Conservation (phyloP, 2,329 filamentous ascomycete species). For the Aspergillus arachidicola region DNA sequence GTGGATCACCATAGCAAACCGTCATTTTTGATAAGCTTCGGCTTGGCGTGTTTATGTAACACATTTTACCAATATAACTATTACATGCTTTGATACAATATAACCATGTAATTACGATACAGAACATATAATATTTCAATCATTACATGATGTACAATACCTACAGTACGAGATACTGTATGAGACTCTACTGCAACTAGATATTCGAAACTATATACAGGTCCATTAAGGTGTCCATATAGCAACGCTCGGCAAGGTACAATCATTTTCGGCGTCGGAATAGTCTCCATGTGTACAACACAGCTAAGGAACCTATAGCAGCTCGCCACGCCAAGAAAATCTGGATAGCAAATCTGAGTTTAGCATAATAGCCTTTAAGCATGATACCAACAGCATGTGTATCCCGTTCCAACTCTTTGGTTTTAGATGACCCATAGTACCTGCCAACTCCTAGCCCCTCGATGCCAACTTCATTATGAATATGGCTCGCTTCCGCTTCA, state of each 20-base stretch:
- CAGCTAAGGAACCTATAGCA: slow-evolving; percentile 32
- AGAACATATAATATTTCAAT: neutral
- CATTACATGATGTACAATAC: neutral
- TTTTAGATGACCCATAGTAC: slow-evolving; percentile 31
- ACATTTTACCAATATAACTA: neutral
- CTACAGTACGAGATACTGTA: neutral
- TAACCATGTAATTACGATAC: neutral
- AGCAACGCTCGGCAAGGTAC: neutral
- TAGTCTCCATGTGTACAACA: slow-evolving; percentile 32
- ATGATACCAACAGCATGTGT: slow-evolving; percentile 45
- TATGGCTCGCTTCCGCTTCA: slow-evolving; percentile 21
- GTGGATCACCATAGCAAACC: slow-evolving; percentile 3
- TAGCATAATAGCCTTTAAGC: slow-evolving; percentile 48
- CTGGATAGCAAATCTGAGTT: slow-evolving; percentile 42
- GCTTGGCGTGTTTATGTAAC: slow-evolving; percentile 7
- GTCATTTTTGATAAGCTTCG: neutral
- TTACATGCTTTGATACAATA: neutral
- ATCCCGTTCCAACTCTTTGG: slow-evolving; percentile 26
- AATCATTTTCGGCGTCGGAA: slow-evolving; percentile 23
- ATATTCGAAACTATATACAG: neutral
- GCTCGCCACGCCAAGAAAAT: slow-evolving; percentile 44
- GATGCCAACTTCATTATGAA: slow-evolving; percentile 41
- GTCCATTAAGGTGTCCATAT: neutral
- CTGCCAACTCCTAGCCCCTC: slow-evolving; percentile 40
- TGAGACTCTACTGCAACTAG: neutral